phyloP scores from a whole-genome alignment of 2,329 filamentous ascomycete genomes.

The Epicoccum nigrum region DNA sequence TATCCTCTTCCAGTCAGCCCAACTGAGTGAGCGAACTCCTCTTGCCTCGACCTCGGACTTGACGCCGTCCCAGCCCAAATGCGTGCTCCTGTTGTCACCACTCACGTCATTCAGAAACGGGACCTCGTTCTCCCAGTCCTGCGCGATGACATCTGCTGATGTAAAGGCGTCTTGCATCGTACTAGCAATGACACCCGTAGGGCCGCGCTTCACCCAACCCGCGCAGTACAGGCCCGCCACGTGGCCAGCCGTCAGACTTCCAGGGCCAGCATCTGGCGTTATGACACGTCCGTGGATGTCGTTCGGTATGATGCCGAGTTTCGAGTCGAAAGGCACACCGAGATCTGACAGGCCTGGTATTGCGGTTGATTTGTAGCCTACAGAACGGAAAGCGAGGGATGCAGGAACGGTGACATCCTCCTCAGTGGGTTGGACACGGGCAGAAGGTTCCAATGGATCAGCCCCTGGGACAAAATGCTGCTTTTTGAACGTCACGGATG shows the following conservation, averaged over 20 bases:
- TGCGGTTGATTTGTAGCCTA: slow-evolving; percentile 86
- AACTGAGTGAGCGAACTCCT: slow-evolving; percentile 70
- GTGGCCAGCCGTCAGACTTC: slow-evolving; percentile 54
- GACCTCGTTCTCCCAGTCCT: slow-evolving; percentile 69
- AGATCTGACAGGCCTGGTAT: slow-evolving; percentile 76
- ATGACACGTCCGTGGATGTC: slow-evolving; percentile 78
- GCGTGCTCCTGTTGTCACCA: slow-evolving; percentile 45
- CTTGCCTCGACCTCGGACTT: slow-evolving; percentile 62
- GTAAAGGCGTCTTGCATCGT: slow-evolving; percentile 95
- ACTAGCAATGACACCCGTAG: slow-evolving; percentile 92
- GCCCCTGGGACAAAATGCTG: slow-evolving; percentile 45
- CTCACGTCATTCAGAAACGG: slow-evolving; percentile 56
- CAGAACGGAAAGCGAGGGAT: slow-evolving; percentile 84
- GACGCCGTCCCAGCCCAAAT: slow-evolving; percentile 78
- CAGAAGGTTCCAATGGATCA: slow-evolving; percentile 58
- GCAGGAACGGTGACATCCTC: slow-evolving; percentile 64
- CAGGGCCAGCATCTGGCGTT: slow-evolving; percentile 44
- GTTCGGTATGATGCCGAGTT: slow-evolving; percentile 78
- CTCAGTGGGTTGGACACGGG: slow-evolving; percentile 54
- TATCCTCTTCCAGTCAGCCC: slow-evolving; percentile 87
- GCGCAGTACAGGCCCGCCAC: slow-evolving; percentile 85
- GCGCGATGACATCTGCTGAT: slow-evolving; percentile 80
- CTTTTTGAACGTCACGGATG: slow-evolving; percentile 70
- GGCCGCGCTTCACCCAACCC: slow-evolving; percentile 94
- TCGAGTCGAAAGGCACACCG: slow-evolving; percentile 77